Base-by-base conservation (phyloP, 345 rosid species). In the Adansonia digitata region DNA sequence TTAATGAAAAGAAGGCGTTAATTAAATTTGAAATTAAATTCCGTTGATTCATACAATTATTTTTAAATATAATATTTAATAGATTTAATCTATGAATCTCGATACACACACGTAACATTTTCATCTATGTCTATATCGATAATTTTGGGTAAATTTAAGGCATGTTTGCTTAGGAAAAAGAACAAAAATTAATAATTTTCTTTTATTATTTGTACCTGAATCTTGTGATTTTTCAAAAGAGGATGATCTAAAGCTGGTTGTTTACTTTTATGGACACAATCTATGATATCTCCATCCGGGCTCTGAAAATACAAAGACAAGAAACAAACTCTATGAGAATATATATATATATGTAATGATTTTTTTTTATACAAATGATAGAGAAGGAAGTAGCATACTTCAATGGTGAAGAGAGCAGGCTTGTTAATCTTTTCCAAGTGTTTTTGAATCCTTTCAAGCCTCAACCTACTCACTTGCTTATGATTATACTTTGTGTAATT, bases 201-300 rank as follows among this genome's bases (percentile, higher is more conserved):
- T 26, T 56, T 3, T 24, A 13, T 10, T 55, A 14, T 43, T 18
- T 13, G 52, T 59, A 96, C 99, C 97, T 92, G 97, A 83, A 93
- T 96, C 93, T 90, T 93, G 87, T 96, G 99, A 80, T 88, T 88
- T 84, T 87, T 89, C 29, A 93, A 84, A 71, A 87, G 90, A 35
- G 99, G 99, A 69, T 96, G 99, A 83, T 96, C 98, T 79, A 96
- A 83, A 82, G 94, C 97, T 69, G 98, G 98, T 62, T 96, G 99
- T 73, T 83, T 85, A 83, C 88, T 85, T 77, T 86, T 90, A 82
- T 75, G 94, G 70, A 96, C 90, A 82, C 99, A 96, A 43, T 96
- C 98, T 77, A 96, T 89, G 53, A 85, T 75, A 85, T 96, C 99
- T 69, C 98, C 99, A 84, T 96, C 99, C 52, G 89, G 90, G 74